Base-by-base conservation (phyloP, 164 flowering plant species). In the Paratinospora sagittata region DNA sequence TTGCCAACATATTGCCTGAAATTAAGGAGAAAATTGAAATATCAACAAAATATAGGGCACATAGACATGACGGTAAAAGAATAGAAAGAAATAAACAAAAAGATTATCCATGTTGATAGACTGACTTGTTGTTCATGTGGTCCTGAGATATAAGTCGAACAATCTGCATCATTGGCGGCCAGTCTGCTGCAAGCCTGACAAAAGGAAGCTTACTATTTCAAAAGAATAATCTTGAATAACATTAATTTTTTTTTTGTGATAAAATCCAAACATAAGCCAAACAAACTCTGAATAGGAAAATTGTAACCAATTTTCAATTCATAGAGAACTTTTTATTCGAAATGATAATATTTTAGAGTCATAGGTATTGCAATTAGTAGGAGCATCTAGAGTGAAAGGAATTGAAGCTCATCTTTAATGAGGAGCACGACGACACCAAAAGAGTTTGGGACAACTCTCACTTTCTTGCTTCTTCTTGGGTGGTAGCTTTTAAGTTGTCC, bases 141-240 rank as follows among this genome's bases (percentile, higher is more conserved):
- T 81, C 83, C 72, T 78, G 76, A 73, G 83, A 81, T 73, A 81
- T 78, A 66, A 95, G 92, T 45, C 97, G 88, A 65, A 88, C 94
- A 67, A 95, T 95, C 80, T 95, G 97, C 98, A 95, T 95, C 65
- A 89, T 90, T 55, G 81, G 69, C 23, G 97, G 97, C 97, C 98
- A 95, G 78, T 95, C 91, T 68, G 93, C 88, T 45, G 97, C 98
- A 73, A 95, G 89, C 81, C 98, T 95, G 87, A 66, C 23, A 52
- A 52, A 52, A 16, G 19, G 16, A 10, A 4, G 3, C 34, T 30
- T 14, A 47, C 55, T 47, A 14, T 14, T 47, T 47, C 55, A 47
- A 47, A 47, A 47, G 55, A 19, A 47, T 10, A 19, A 52, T 17
- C 60, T 52, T 52, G 21, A n/a, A n/a, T 16, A 52, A n/a, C 19